Conservation (phyloP, 176 grass and related monocot genomes). For the Eleusine coracana region DNA sequence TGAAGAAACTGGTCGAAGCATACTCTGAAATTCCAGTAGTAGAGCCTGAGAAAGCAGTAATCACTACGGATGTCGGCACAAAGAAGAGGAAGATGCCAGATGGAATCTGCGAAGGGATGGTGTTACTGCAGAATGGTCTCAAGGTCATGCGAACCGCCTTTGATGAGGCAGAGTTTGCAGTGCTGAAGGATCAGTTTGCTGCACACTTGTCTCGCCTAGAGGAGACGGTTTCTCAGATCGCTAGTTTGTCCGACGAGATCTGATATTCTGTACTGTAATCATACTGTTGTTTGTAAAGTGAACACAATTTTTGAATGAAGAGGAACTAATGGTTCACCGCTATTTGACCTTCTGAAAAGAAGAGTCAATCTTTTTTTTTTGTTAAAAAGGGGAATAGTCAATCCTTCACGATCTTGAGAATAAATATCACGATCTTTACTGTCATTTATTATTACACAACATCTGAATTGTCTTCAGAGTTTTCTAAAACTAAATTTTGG, state of each 20-base stretch:
- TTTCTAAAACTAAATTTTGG: too few relatives aligned
- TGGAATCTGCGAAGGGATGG: constrained; percentile 70
- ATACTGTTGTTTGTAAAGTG: neutral
- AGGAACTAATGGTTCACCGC: too few relatives aligned
- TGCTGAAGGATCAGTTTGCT: constrained; percentile 57
- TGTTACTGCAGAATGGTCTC: constrained; percentile 69
- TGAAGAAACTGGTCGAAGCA: constrained; percentile 56
- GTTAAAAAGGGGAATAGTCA: too few relatives aligned
- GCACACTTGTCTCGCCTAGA: constrained; percentile 61
- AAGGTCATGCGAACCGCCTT: constrained; percentile 63
- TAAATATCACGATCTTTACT: too few relatives aligned
- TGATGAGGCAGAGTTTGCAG: constrained; percentile 42
- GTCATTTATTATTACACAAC: too few relatives aligned
- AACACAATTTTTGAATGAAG: too few relatives aligned
- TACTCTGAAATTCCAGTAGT: constrained; percentile 9
- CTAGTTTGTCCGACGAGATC: constrained; percentile 48
- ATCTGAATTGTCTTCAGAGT: too few relatives aligned
- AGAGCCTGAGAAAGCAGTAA: constrained; percentile 25
- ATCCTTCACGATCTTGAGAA: too few relatives aligned
- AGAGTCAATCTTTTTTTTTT: too few relatives aligned
- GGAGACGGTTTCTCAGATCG: constrained; percentile 65
- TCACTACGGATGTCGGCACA: constrained; percentile 30
- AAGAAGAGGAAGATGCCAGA: constrained; percentile 81
- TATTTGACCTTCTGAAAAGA: too few relatives aligned
- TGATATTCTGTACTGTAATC: constrained; percentile 19